Conservation (phyloP, 331 rosid species). For the Acacia concinna region DNA sequence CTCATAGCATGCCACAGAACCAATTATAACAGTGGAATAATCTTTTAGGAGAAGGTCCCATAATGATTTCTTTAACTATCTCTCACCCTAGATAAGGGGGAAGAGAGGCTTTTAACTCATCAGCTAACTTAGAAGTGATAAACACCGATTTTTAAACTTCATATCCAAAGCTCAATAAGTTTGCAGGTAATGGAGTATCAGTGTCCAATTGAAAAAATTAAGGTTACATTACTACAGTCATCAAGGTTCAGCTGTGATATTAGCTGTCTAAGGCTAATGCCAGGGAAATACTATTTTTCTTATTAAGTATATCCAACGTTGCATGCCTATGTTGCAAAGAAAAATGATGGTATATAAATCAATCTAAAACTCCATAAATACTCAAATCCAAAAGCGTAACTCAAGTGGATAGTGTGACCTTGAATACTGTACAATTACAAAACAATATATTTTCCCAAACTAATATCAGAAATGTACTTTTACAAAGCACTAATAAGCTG, state of each 20-base stretch:
- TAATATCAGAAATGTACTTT: not conserved
- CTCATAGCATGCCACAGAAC: not conserved
- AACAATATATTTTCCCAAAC: not conserved
- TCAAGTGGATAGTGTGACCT: not conserved
- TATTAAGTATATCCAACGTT: not conserved
- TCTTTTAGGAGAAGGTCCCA: not conserved
- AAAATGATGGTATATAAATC: not conserved
- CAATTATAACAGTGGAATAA: not conserved
- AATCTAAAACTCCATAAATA: not conserved
- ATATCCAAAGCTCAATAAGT: not conserved
- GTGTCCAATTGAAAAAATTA: not conserved
- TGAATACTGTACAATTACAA: not conserved
- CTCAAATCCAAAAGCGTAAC: not conserved
- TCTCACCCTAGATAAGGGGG: not conserved
- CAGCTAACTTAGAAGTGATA: not conserved
- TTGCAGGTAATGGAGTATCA: not conserved
- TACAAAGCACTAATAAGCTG: not conserved
- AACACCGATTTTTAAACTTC: not conserved
- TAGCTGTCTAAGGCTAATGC: not conserved
- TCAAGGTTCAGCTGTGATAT: conserved; percentile 7
- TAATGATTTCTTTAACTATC: not conserved
- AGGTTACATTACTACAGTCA: not conserved
- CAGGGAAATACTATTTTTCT: not conserved
- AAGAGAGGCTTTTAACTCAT: not conserved
- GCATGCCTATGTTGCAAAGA: not conserved